Evolutionary conservation across 495 filamentous ascomycete genomes (phyloP), one percentile per base, ranked within the genome.

Genomic region (Aspergillus ellipticus): DNA sequence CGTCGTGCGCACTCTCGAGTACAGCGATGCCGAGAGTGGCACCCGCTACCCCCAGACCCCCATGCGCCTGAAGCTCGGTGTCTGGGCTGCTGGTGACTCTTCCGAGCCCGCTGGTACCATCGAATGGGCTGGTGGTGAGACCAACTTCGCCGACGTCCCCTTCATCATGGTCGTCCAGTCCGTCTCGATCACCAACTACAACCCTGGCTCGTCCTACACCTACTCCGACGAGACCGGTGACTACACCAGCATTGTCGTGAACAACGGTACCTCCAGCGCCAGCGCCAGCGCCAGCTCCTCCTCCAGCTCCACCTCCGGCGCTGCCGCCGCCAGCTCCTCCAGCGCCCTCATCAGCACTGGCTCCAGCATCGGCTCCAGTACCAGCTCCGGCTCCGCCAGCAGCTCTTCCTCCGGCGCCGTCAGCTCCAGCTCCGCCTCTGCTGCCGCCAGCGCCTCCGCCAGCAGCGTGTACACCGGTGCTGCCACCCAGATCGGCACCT

Each of bases 11-110:
- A 90, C 88, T 11, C 74, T 96, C 37, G 57, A 60, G 20, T 74
- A 70, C 55, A 79, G 80, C 48, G 77, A 76, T 58, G 79, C 80
- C 57, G 79, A 88, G 41, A 82, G 85, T 50, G 88, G 78, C 35
- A 72, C 80, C 54, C 84, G 90, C 66, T 98, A 86, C 74, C 94
- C 94, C 15, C 94, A 97, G 77, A 93, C 90, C 1, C 92, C 92
- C 5, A 90, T 91, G 86, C 80, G 86, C 56, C 71, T 94, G 66
- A 89, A 88, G 70, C 79, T 96, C 54, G 90, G 92, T 51, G 79
- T 84, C 43, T 96, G 92, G 92, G 80, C 84, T 57, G 91, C 88
- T 65, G 91, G 91, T 61, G 90, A 92, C 63, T 67, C 86, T 1
- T 72, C 70, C 61, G 88, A 90, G 61, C 63, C 83, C 5, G 68